Base-by-base conservation (phyloP, 768 basidiomycete genomes). In the Tylopilus subfusipes region DNA sequence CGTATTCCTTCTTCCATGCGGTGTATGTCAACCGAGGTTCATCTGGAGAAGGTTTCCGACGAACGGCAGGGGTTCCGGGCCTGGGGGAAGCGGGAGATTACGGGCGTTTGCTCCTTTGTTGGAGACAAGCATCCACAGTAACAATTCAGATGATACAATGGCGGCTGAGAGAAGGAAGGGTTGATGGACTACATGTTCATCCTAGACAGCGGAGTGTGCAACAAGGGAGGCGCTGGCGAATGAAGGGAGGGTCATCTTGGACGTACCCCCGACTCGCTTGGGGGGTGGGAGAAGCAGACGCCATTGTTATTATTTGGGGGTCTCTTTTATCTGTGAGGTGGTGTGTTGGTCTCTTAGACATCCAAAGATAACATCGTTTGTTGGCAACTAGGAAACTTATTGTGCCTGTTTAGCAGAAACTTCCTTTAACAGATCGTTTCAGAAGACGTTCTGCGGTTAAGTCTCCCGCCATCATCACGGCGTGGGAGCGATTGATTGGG, bases 11-110 rank as follows among this genome's bases (percentile, higher is more conserved):
- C 56, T 59, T 63, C 73, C 73, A 73, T n/a, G 62, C 52, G 13
- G 72, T 60, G 51, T 72, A 73, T 19, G 69, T 65, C 25, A 73
- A 40, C 72, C 72, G 74, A 5, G 72, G 38, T 71, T 65, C 33
- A 73, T 29, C 40, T 66, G 63, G 44, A 55, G 52, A 36, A 67
- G 24, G 54, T 68, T 68, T 40, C 69, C 69, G 22, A 71, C 39
- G 19, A 71, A 38, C 4, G 71, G 71, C 13, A 70, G 55, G 18
- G 72, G 55, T 52, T 55, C 63, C 0, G 69, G 71, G 19, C 69
- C 69, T n/a, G 71, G 69, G 12, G 69, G 71, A 7, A 61, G 50
- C n/a, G 59, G 58, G 18, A 63, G 16, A 29, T 49, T 56, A 18
- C 31, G 25, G 16, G 51, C n/a, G n/a, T 40, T 59, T 34, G 55